These are phyloP conservation scores for Cercophora scortea DNA, from an alignment of 495 filamentous ascomycete species.

Conservation along the genomic window DNA sequence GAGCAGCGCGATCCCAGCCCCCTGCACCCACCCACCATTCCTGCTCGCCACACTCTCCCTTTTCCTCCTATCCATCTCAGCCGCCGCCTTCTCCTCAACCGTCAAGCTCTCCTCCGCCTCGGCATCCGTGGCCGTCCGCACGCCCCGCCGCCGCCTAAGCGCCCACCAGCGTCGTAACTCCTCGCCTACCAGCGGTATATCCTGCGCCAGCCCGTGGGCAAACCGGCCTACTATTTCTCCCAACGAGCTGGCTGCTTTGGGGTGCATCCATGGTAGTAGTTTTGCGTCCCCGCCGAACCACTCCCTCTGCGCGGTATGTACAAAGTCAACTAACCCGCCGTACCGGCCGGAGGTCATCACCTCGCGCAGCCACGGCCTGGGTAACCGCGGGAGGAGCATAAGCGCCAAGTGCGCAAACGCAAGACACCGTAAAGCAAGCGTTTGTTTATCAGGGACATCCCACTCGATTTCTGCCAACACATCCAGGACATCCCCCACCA, in stretches of 20 bases:
- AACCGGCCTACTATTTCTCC: neutral
- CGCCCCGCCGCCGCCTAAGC: conserved; percentile 11
- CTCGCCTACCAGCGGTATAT: conserved; percentile 3
- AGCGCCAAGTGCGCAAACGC: conserved; percentile 70
- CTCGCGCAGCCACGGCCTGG: conserved; percentile 62
- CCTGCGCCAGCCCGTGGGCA: conserved; percentile 3
- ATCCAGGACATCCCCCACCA: conserved; percentile 60
- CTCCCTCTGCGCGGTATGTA: conserved; percentile 30
- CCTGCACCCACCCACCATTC: conserved; percentile 1
- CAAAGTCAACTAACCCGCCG: conserved; percentile 45
- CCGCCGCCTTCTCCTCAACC: neutral
- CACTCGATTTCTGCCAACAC: conserved; percentile 56
- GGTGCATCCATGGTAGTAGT: conserved; percentile 4
- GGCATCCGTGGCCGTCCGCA: neutral
- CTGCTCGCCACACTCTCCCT: conserved; percentile 4
- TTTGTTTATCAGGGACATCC: conserved; percentile 35
- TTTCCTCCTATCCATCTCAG: neutral
- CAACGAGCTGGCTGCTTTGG: conserved; percentile 13
- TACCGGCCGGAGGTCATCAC: conserved; percentile 49
- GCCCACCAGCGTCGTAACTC: conserved; percentile 11
- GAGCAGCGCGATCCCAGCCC: conserved; percentile 14
- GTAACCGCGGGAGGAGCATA: conserved; percentile 61
- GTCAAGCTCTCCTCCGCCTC: too few species aligned
- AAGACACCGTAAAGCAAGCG: conserved; percentile 69
- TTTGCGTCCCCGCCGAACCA: conserved; percentile 12